Evolutionary conservation across 169 alveolate species (phyloP).

Genomic region (Eimeria maxima): DNA sequence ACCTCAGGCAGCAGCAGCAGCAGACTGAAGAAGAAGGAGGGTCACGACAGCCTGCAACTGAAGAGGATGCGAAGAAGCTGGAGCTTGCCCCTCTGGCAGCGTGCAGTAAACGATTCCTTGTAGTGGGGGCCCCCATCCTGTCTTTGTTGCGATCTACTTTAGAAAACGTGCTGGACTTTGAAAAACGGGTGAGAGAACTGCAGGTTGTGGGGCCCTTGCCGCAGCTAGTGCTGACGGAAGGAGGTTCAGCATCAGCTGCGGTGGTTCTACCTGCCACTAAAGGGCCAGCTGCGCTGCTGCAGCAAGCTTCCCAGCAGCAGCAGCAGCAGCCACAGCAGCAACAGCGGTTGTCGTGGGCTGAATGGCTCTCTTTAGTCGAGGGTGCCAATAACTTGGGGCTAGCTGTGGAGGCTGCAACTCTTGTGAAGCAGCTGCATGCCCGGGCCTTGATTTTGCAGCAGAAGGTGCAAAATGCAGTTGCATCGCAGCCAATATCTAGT

Average conservation of each 20-base stretch:
- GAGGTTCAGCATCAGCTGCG: conserved; percentile 52
- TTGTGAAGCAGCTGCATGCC: conserved; percentile 54
- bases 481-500: conserved; percentile 24
- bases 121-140: conserved; percentile 45
- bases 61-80: conserved; percentile 31
- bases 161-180: conserved; percentile 61
- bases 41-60: not conserved
- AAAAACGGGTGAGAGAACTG: conserved; percentile 32
- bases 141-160: conserved; percentile 31
- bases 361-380: conserved; percentile 40
- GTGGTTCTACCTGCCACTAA: conserved; percentile 56
- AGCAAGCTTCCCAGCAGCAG: conserved; percentile 39
- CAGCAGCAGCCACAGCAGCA: conserved; percentile 56
- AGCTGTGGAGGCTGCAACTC: conserved; percentile 25
- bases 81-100: conserved; percentile 48
- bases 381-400: conserved; percentile 67
- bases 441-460: conserved; percentile 53
- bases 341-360: conserved; percentile 30
- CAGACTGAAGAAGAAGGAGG: not conserved
- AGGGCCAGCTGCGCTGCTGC: conserved; percentile 74
- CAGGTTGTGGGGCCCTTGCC: conserved; percentile 73
- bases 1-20: conserved; percentile 60
- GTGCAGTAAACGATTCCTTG: conserved; percentile 65
- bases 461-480: conserved; percentile 47
- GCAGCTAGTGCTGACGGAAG: conserved; percentile 37